Evolutionary conservation across 2,329 filamentous ascomycete genomes (phyloP), one percentile per base, ranked within the genome.

Genomic region (Chaetoscypha palmicola): DNA sequence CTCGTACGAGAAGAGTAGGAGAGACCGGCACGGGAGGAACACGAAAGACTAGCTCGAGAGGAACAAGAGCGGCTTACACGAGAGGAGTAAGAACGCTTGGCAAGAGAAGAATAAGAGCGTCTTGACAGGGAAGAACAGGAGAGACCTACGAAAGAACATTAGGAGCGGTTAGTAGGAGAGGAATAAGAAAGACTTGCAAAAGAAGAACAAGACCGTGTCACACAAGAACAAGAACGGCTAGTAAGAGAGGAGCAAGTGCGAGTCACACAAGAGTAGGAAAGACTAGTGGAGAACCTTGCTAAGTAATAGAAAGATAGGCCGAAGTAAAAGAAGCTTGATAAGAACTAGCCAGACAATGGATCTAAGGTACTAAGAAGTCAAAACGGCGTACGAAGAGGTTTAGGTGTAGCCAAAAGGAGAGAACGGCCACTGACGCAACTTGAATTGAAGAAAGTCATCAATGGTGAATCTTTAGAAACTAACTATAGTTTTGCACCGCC

Each of bases 391-490:
- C 35, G 19, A 40, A 45, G 21, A 45, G 43, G 30, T 45, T 20
- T 45, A 34, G 8, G 36, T 45, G 28, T 24, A 43, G 41, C 30
- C 21, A 47, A 47, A 47, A 47, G 34, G 30, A 47, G 45, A 43
- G 35, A 47, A 47, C 28, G 32, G 46, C 41, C 19, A 48, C 46
- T 48, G 45, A 48, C 37, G 17, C 23, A 48, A 48, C 16, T 48
- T 41, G 33, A 48, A 12, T 48, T 45, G 14, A 45, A 48, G 33
- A 48, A 48, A 45, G 41, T 48, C 23, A 45, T 23, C 17, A 48
- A 48, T 48, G 26, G 26, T 48, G 26, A 45, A 38, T 41, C 41
- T 48, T 45, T 17, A 48, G 32, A 48, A 38, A 26, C 34, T 45
- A 45, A 48, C 32, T 41, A 46, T 46, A 22, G 38, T 42, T 42